These are phyloP conservation scores for Verticillium nubilum DNA, from an alignment of 2,329 filamentous ascomycete species.

Conservation along the genomic window DNA sequence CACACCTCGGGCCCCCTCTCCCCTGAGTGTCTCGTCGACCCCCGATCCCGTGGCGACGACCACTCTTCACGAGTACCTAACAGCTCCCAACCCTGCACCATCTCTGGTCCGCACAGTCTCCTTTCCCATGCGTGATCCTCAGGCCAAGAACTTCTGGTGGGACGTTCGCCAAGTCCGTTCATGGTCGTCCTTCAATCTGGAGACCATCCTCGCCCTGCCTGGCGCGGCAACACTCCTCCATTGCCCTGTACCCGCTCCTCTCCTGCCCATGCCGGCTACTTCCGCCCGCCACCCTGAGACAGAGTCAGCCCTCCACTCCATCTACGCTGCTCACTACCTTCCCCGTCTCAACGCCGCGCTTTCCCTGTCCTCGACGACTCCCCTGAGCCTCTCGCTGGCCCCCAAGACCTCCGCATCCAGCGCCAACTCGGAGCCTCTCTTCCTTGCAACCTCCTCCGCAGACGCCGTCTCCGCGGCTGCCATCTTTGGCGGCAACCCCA, in stretches of 20 bases:
- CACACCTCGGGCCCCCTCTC: constrained; percentile 39
- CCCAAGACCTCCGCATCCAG: constrained; percentile 25
- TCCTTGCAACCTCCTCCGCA: constrained; percentile 57
- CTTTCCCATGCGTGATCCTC: constrained; percentile 59
- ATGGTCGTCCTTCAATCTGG: constrained; percentile 75
- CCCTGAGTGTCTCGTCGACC: constrained; percentile 31
- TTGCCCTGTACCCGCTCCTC: constrained; percentile 56
- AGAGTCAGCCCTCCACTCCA: constrained; percentile 67
- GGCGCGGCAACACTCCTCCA: constrained; percentile 68
- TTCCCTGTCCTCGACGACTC: constrained; percentile 64
- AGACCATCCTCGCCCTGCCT: constrained; percentile 66
- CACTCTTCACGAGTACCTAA: constrained; percentile 74
- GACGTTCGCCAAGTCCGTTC: constrained; percentile 81
- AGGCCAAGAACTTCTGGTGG: constrained; percentile 89
- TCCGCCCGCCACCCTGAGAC: constrained; percentile 69
- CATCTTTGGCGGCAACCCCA: constrained; percentile 42
- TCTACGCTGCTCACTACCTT: constrained; percentile 74
- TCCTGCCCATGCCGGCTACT: constrained; percentile 54
- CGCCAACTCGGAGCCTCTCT: constrained; percentile 49
- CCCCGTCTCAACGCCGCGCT: constrained; percentile 84
- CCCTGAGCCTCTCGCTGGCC: constrained; percentile 48
- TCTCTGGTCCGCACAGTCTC: constrained; percentile 76
- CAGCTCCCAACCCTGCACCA: constrained; percentile 72
- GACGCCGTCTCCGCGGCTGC: constrained; percentile 50
- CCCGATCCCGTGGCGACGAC: constrained; percentile 51